A percentile compares a stretch with the other conserved stretches of the same genome.
These are phyloP conservation scores for Ceratobasidium sp. DNA, from an alignment of 1,284 basidiomycete species.

Conservation along the genomic window DNA sequence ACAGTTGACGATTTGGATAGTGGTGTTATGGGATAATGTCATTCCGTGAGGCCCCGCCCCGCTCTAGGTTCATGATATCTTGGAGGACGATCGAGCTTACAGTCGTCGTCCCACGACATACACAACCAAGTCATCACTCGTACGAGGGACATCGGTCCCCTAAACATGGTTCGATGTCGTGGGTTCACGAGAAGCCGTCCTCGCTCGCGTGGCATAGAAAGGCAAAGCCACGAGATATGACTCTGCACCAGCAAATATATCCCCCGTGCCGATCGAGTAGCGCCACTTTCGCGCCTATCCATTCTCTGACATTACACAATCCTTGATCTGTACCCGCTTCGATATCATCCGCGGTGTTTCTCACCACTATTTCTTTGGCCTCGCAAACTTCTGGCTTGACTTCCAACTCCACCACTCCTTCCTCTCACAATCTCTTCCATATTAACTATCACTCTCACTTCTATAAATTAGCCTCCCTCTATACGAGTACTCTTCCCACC, in stretches of 20 bases:
- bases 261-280: slow-evolving; percentile 24
- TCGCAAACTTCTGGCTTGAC: neutral
- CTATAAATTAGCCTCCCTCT: neutral
- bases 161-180: slow-evolving; percentile 36
- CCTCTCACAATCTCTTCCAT: neutral
- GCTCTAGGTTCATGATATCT: slow-evolving; percentile 19
- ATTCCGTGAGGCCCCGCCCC: slow-evolving; percentile 37
- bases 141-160: slow-evolving; percentile 37
- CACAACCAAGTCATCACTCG: slow-evolving; percentile 29
- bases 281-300: slow-evolving; percentile 24
- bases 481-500: neutral
- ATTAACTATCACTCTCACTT: neutral
- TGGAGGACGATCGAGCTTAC: slow-evolving; percentile 10
- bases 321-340: slow-evolving; percentile 35
- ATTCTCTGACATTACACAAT: slow-evolving; percentile 31
- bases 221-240: slow-evolving; percentile 45
- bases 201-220: slow-evolving; percentile 46
- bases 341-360: slow-evolving; percentile 23
- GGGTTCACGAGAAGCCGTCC: slow-evolving; percentile 16
- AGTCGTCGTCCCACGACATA: slow-evolving; percentile 27
- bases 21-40: slow-evolving; percentile 32
- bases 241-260: slow-evolving; percentile 30
- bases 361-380: slow-evolving; percentile 8
- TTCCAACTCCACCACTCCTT: slow-evolving; percentile 20
- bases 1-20: slow-evolving; percentile 30